Base-by-base conservation (phyloP, 2,329 filamentous ascomycete genomes). In the Penicillium sp. region DNA sequence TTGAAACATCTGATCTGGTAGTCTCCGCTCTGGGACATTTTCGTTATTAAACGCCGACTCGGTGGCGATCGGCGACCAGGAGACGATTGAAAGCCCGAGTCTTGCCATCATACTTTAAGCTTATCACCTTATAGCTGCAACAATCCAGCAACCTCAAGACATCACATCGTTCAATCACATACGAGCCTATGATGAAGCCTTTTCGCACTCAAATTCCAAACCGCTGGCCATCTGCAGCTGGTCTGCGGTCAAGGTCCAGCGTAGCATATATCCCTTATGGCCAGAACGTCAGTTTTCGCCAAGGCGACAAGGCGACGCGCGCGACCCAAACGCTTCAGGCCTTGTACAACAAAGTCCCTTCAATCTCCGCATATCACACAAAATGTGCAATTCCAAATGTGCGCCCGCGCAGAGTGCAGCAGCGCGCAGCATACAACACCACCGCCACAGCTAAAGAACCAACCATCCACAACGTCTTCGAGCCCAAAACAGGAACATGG, bases 401-500 rank as follows among this genome's bases (percentile, higher is more conserved):
- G 12, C 15, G 22, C 10, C 20, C 37, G 25, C 22, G 10, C 20
- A 38, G 8, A 14, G 8, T 39, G 1, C 37, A 52, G 1, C 49
- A 37, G 11, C 12, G 20, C 15, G 15, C 49, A 11, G 20, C 20
- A 43, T 59, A 63, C 35, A 61, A 54, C 55, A 66, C 60, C 14
- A 28, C 25, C 41, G 15, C 60, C 17, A 39, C 37, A 17, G 25
- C 53, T 1, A 41, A 49, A 31, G 59, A 70, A 25, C 72, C 73
- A 28, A 67, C 61, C 3, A 66, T 75, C 3, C 68, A 75, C 54
- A 57, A 65, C n/a, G 7, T 74, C 1, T 75, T 75, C 42, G 81
- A 83, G 57, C 43, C 61, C 0, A 67, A 62, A 5, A 83, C 86
- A 0, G 78, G 78, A 2, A 87, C 86, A 17, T 88, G 83, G 83